phyloP scores from a whole-genome alignment of 2,329 filamentous ascomycete genomes.

The Zymoseptoria pseudotritici region DNA sequence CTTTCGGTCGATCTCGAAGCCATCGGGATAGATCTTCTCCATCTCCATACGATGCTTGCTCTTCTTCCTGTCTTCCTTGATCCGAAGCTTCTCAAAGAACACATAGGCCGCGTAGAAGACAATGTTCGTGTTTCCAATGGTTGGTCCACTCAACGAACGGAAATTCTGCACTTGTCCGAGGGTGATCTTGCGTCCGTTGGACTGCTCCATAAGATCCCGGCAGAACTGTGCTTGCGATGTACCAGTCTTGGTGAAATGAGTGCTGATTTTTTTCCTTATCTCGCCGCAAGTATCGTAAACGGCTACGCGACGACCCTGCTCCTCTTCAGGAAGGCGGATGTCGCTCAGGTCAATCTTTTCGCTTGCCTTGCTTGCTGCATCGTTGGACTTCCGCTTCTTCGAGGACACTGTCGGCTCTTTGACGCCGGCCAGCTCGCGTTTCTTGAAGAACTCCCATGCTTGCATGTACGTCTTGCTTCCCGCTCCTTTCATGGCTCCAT shows the following conservation, averaged over 20 bases:
- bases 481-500: constrained; percentile 32
- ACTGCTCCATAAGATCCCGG: constrained; percentile 41
- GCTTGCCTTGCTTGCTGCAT: constrained; percentile 10
- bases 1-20: constrained; percentile 10
- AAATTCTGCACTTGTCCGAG: constrained; percentile 44
- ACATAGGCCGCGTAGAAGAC: constrained; percentile 30
- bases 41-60: constrained; percentile 45
- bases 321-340: constrained; percentile 44
- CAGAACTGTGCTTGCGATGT: constrained; percentile 48
- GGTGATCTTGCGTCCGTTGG: constrained; percentile 33
- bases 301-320: constrained; percentile 35
- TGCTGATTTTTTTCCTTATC: constrained; percentile 50
- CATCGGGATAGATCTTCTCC: constrained; percentile 35
- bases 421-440: constrained; percentile 43
- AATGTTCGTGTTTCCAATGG: constrained; percentile 41
- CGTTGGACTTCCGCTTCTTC: constrained; percentile 25
- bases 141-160: constrained; percentile 42
- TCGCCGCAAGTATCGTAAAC: constrained; percentile 54
- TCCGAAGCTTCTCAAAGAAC: constrained; percentile 54
- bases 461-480: constrained; percentile 28
- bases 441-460: constrained; percentile 41
- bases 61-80: constrained; percentile 48
- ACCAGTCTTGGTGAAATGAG: constrained; percentile 39
- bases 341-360: constrained; percentile 34
- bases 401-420: constrained; percentile 25